Percentiles rank a stretch among this genome's conserved stretches.
Evolutionary conservation across 306 rosid genomes (phyloP).

Genomic region (Hippophae rhamnoides): DNA sequence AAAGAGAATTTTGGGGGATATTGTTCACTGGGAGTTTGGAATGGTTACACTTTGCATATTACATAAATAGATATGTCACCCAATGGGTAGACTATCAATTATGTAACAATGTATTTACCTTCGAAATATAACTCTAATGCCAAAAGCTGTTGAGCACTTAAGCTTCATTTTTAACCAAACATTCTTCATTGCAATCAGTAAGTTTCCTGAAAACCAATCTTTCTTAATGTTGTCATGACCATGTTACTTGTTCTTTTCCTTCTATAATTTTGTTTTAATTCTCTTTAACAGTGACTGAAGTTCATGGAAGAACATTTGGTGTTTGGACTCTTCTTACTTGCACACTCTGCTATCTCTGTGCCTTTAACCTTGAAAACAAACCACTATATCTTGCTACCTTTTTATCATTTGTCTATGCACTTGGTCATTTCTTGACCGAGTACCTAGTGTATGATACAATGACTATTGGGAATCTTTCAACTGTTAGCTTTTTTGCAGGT

Average conservation of each 20-base stretch:
- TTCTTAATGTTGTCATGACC: no score
- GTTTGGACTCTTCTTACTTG: constrained; percentile 87
- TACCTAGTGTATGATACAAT: constrained; percentile 67
- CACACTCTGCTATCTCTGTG: constrained; percentile 89
- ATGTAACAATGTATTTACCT: no score
- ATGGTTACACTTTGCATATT: no score
- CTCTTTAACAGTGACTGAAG: constrained; percentile 62
- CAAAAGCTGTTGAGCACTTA: no score
- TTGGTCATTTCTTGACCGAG: constrained; percentile 88
- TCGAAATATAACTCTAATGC: no score
- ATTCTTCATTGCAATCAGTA: no score
- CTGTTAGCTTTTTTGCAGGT: constrained; percentile 89
- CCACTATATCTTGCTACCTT: constrained; percentile 77
- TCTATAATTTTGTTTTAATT: background rate
- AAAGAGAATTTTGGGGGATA: background rate
- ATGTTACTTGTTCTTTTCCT: background rate
- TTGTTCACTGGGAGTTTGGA: no score
- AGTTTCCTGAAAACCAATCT: no score
- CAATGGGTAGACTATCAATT: no score
- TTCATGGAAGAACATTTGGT: constrained; percentile 96
- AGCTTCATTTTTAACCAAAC: no score
- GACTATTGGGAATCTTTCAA: constrained; percentile 59
- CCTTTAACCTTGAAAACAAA: constrained; percentile 84
- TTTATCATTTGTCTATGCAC: constrained; percentile 74
- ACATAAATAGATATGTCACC: no score